Base-by-base conservation (phyloP, 768 basidiomycete species). In the Collybiopsis luxurians region DNA sequence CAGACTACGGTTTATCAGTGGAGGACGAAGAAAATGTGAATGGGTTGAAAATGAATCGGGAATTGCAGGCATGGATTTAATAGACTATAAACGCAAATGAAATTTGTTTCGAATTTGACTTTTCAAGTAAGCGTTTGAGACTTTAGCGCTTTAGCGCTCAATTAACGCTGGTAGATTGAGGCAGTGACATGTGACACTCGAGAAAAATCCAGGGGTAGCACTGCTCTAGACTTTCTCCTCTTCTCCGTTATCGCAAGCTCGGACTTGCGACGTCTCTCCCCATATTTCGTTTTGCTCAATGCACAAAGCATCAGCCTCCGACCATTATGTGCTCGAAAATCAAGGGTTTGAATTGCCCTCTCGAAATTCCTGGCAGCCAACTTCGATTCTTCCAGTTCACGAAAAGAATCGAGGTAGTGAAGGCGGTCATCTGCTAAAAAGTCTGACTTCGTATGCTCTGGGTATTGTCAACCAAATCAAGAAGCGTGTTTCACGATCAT, bases 271-370 rank as follows among this genome's bases (percentile, higher is more conserved):
- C 21, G n/a, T 42, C 40, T 17, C 12, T 1, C 55, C 46, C 57
- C 56, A 73, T 72, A 71, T 47, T 66, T 11, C 63, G 63, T 21
- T 61, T 67, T 55, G 57, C 60, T 53, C 63, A 68, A 62, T 68
- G 68, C 61, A 64, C 67, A 50, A 57, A 65, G 42, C 53, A 57
- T 53, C 66, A 61, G 36, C 61, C 64, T 57, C 27, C 61, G 45
- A 39, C 31, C 34, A 12, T 21, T 39, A 51, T 51, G 36, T 15
- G 24, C 26, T 64, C 55, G 66, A 69, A 56, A 61, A 58, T 23
- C 50, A 62, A 59, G 64, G 64, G 51, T 53, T 61, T 56, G 66
- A 58, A 65, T 65, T 62, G 56, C 64, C 56, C 63, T 68, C 60
- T 66, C 67, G 50, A 66, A 58, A 57, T 54, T 56, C 24, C 52